Evolutionary conservation across 2,329 filamentous ascomycete species (phyloP).

Genomic region (Arachnopeziza araneosa): DNA sequence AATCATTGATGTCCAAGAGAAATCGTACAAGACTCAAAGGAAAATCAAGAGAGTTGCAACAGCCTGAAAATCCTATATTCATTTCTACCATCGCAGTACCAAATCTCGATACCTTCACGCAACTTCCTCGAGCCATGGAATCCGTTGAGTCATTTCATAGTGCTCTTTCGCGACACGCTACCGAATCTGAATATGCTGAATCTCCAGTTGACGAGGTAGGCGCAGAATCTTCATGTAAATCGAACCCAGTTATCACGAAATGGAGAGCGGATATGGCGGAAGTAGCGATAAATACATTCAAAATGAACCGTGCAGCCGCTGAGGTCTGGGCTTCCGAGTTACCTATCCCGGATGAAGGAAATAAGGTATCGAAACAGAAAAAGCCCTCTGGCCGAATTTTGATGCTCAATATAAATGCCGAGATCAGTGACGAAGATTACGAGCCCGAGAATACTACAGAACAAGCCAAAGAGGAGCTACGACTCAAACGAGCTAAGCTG

Average conservation of each 20-base stretch:
- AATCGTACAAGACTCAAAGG: background rate
- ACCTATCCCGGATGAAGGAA: background rate
- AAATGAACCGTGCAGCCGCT: constrained; percentile 2
- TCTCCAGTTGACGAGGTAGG: background rate
- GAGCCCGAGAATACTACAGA: too few relatives aligned
- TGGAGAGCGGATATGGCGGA: constrained; percentile 8
- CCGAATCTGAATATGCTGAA: background rate
- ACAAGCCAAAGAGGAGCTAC: too few relatives aligned
- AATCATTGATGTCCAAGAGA: background rate
- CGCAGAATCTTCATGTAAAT: background rate
- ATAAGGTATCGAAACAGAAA: too few relatives aligned
- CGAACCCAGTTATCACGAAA: background rate
- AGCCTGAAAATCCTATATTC: background rate
- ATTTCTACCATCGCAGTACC: background rate
- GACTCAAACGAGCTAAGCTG: too few relatives aligned
- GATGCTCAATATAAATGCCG: too few relatives aligned
- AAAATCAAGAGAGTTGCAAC: background rate
- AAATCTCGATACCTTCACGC: background rate
- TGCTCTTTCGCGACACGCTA: background rate
- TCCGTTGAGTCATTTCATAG: constrained; percentile 12
- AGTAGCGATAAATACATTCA: constrained; percentile 6
- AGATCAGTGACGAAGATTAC: too few relatives aligned
- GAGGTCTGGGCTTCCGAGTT: background rate
- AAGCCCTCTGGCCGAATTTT: too few relatives aligned
- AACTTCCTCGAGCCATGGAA: constrained; percentile 3